Conservation (phyloP, 192 early-diverging fungal genomes). For the Diversispora epigaea region DNA sequence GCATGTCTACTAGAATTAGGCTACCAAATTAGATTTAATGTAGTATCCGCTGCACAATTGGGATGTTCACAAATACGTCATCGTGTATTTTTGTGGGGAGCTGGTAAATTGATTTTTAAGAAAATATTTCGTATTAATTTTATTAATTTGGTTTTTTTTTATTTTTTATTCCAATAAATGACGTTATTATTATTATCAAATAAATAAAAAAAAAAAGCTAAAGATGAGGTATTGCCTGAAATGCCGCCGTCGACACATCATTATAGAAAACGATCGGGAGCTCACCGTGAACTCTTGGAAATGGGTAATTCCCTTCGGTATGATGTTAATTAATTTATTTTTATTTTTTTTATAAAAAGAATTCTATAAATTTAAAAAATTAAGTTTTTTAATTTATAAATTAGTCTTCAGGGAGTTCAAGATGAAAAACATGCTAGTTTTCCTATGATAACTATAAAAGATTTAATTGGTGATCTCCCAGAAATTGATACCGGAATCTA, state of each 20-base stretch:
- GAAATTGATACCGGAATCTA: slow-evolving; percentile 11
- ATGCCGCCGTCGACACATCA: slow-evolving; percentile 30
- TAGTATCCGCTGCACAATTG: slow-evolving; percentile 26
- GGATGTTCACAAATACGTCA: slow-evolving; percentile 31
- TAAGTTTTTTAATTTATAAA: too few relatives aligned
- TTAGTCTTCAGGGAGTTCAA: not conserved
- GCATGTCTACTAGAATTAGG: slow-evolving; percentile 31
- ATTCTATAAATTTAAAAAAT: too few relatives aligned
- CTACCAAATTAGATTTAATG: slow-evolving; percentile 34
- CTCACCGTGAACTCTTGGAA: not conserved
- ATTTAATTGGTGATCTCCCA: slow-evolving; percentile 28
- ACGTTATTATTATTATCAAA: too few relatives aligned
- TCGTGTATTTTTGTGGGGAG: slow-evolving; percentile 38
- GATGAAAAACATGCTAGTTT: slow-evolving; percentile 14
- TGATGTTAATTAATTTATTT: not conserved
- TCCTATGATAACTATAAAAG: slow-evolving; percentile 24
- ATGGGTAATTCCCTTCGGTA: not conserved
- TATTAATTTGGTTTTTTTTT: not conserved
- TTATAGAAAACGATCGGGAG: not conserved
- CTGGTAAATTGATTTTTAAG: slow-evolving; percentile 27
- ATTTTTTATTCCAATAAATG: too few relatives aligned
- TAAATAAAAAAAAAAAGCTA: not conserved
- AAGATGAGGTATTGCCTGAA: slow-evolving; percentile 16
- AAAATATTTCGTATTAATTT: not conserved
- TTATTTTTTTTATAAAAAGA: too few relatives aligned